Evolutionary conservation across 1,139 yeast genomes (phyloP), one percentile per base, ranked within the genome.

Genomic region (Diutina sp.): DNA sequence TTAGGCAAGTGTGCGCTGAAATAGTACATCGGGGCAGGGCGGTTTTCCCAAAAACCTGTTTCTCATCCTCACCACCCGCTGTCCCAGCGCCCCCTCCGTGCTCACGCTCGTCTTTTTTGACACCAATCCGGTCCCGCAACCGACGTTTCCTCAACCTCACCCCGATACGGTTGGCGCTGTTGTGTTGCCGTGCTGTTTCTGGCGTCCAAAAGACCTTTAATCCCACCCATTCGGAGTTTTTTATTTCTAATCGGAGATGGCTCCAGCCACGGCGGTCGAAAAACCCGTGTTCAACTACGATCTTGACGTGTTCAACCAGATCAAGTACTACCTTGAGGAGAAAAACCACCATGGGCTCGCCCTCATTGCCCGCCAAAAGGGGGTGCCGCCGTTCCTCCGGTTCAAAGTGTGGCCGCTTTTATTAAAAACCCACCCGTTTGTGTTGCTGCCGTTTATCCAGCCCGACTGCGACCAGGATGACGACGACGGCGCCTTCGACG

Each of bases 341-440:
- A 75, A 75, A 57, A 83, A 86, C 65, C 79, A 81, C 57, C 83
- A 82, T 55, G 89, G 87, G 1, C 71, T 91, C 55, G 96, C 97
- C 0, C 74, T 84, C 60, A 72, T 91, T 16, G 91, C 96, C 2
- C 76, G 97, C 60, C 91, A 87, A 63, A 77, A 83, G 60, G 97
- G 98, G 2, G 74, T 90, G 30, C 97, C 97, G 1, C 95, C 96
- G 0, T 80, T 84, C 60, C 73, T 90, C 57, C 77, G 98, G 59
- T 84, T 82, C 62, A 77, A 80, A 59, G 86, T 88, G 11, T 91
- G 97, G 97, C 97, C 97, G 2, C 72, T 89, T 8, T 69, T 91
- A 56, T 70, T 91, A 59, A 84, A 84, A 62, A 82, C 83, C 63
- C 97, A 91, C 67, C 97, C 97, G 0, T 87, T 85, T 72, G 96